Evolutionary conservation across 495 filamentous ascomycete genomes (phyloP), one percentile per base, ranked within the genome.

Genomic region (Astrocystis sublimbata): DNA sequence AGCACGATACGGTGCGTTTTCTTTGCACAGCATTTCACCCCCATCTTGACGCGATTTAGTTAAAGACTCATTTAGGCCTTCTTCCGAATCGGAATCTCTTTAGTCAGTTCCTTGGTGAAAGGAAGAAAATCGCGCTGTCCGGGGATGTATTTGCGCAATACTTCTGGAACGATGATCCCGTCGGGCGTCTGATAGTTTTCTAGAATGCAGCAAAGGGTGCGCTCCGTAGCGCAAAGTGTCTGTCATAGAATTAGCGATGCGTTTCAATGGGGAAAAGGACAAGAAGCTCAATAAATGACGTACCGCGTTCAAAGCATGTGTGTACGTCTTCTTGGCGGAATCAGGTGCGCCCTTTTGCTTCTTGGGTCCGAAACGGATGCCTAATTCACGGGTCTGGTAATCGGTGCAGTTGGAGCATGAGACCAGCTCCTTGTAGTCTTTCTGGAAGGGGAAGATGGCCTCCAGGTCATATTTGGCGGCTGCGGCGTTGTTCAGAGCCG

Each of bases 381-480:
- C 92, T 8, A 97, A 80, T 55, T 89, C 92, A 47, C 93, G 81
- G 33, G 90, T 87, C 78, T 97, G 93, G 81, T 97, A 97, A 73
- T 97, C 93, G 0, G 91, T 94, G 80, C 93, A 97, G 76, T 97
- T 97, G 58, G 89, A 92, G 81, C 92, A 96, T 24, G 92, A 96
- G 41, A 98, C 93, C 13, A 97, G 83, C 75, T 96, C 92, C 77
- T 98, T 98, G 83, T 96, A 98, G 74, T 98, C 96, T 62, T 90
- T 88, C 66, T 93, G 91, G 83, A 91, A 92, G 23, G 93, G 96
- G 77, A 98, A 98, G 91, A 92, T 96, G 2, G 96, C 96, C 73
- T 98, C 94, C 15, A 98, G 84, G 68, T 98, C 94, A 71, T 88
- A 96, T 72, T 98, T 98, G 81, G 96, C 97, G 6, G 91, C 77